Conservation (phyloP, 495 filamentous ascomycete genomes). For the Hyaloscypha variabilis region DNA sequence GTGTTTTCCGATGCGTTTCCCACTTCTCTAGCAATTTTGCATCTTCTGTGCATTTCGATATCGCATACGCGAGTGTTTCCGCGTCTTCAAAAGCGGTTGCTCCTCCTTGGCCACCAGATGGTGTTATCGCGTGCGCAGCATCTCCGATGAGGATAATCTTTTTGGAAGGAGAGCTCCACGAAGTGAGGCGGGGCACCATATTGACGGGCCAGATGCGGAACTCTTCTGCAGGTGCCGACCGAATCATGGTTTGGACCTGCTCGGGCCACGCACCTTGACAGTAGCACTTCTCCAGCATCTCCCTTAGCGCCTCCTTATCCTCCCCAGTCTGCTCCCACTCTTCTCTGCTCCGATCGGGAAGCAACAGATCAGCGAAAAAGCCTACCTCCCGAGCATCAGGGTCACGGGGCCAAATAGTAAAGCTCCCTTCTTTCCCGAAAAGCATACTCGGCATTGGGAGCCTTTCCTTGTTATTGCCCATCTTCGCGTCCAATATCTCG, state of each 20-base stretch:
- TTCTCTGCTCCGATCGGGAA: neutral
- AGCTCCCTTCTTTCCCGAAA: neutral
- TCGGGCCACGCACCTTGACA: conserved; percentile 3
- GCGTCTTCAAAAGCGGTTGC: conserved; percentile 40
- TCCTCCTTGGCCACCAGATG: conserved; percentile 38
- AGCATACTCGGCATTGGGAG: neutral
- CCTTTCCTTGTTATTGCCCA: neutral
- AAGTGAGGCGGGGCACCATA: neutral
- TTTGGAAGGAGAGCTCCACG: conserved; percentile 1
- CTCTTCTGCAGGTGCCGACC: neutral
- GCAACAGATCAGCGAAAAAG: neutral
- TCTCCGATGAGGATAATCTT: conserved; percentile 27
- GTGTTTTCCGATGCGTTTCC: neutral
- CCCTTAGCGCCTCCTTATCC: conserved; percentile 30
- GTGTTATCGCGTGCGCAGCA: conserved; percentile 49
- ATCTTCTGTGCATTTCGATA: neutral
- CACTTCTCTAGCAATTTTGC: neutral
- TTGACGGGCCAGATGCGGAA: neutral
- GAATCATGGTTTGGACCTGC: neutral
- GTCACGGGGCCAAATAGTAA: neutral
- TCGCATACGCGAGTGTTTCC: conserved; percentile 29
- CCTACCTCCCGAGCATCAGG: neutral
- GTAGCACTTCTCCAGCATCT: conserved; percentile 22
- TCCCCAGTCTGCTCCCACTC: neutral
- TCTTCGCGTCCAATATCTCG: neutral